These are phyloP conservation scores for Elsinoe perseae DNA, from an alignment of 2,329 filamentous ascomycete species.

Conservation along the genomic window DNA sequence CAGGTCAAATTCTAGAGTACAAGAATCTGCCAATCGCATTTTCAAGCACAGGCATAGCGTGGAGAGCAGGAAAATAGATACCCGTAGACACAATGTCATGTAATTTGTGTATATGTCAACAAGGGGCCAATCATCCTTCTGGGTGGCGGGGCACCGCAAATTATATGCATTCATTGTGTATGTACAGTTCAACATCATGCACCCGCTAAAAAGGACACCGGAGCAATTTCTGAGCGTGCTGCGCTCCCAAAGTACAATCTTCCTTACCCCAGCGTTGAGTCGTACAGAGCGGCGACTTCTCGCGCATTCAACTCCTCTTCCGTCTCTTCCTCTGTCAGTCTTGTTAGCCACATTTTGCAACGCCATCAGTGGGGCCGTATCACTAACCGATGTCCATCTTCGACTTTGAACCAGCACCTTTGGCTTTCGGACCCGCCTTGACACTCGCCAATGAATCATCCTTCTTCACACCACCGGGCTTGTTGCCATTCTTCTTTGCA, in stretches of 20 bases:
- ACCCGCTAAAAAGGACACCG: too few relatives aligned
- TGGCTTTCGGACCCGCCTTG: background rate
- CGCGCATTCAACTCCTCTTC: background rate
- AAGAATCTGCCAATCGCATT: constrained; percentile 17
- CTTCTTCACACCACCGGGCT: background rate
- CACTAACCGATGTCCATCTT: too few relatives aligned
- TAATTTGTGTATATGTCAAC: background rate
- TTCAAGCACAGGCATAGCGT: background rate
- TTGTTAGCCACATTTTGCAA: too few relatives aligned
- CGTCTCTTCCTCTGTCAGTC: background rate
- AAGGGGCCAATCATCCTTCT: too few relatives aligned
- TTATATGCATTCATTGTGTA: too few relatives aligned
- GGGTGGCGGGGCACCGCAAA: too few relatives aligned
- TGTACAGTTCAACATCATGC: too few relatives aligned
- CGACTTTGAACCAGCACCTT: too few relatives aligned
- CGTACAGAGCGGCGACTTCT: background rate
- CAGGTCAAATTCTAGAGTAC: constrained; percentile 10
- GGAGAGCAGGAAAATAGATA: background rate
- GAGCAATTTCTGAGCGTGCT: too few relatives aligned
- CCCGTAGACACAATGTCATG: background rate
- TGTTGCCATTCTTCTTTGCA: background rate
- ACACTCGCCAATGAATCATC: background rate
- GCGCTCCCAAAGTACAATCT: too few relatives aligned
- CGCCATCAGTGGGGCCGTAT: too few relatives aligned
- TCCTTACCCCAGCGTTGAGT: background rate